A percentile compares a stretch with the other conserved stretches of the same genome.
These are phyloP conservation scores for Cokeromyces recurvatus DNA, from an alignment of 371 early-diverging fungal species.

Conservation along the genomic window DNA sequence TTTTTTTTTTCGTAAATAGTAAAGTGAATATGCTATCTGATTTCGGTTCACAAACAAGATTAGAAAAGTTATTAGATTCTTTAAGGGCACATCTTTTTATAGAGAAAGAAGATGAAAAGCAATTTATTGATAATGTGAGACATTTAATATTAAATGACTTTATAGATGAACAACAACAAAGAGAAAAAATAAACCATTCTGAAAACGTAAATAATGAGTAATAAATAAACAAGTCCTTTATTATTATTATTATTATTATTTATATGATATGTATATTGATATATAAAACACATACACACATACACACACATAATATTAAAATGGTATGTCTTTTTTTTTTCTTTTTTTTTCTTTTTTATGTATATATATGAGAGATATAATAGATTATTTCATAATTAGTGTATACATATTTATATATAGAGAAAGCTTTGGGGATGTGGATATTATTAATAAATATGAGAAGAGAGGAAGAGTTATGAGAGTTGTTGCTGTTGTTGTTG, in stretches of 20 bases:
- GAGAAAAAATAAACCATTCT: neutral
- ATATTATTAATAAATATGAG: too few species aligned
- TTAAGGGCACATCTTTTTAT: conserved; percentile 39
- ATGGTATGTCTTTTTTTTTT: too few species aligned
- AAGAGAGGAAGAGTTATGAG: too few species aligned
- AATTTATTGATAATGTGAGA: conserved; percentile 35
- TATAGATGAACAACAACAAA: neutral
- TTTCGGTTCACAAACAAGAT: conserved; percentile 24
- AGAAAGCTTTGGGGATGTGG: too few species aligned
- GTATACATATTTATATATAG: too few species aligned
- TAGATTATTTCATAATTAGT: too few species aligned
- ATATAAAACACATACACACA: too few species aligned
- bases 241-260: too few species aligned
- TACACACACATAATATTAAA: too few species aligned
- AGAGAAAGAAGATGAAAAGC: conserved; percentile 20
- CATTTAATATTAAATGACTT: conserved; percentile 18
- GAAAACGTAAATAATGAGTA: too few species aligned
- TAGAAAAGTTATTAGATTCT: conserved; percentile 46
- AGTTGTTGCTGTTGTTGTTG: conserved; percentile 4
- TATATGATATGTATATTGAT: too few species aligned
- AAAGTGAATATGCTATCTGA: conserved; percentile 27
- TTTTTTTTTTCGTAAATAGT: conserved; percentile 11
- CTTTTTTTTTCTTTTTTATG: too few species aligned
- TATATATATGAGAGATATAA: neutral
- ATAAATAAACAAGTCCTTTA: conserved; percentile 1